Base-by-base conservation (phyloP, 257 asterid genomes). In the Nicotiana knightiana region DNA sequence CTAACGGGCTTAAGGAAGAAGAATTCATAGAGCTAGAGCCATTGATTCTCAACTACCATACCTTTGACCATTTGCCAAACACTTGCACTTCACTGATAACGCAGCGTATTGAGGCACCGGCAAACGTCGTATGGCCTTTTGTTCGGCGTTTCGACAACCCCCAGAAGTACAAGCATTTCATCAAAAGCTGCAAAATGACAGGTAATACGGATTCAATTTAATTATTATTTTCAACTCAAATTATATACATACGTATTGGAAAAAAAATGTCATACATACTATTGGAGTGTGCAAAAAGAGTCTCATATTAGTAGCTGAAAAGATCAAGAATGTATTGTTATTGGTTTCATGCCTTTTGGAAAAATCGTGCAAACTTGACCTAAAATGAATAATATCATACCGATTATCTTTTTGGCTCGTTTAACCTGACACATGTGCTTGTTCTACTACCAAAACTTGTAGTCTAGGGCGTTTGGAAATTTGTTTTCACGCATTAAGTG, bases 91-190 rank as follows among this genome's bases (percentile, higher is more conserved):
- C 99, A 37, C 88, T 91, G 2, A 87, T 93, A 76, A 86, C 92
- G 0, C 97, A 94, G 61, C 89, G 90, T 51, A 90, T 95, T 84
- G 91, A 92, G 83, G 97, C 99, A 21, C 99, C 97, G 21, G 90
- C 93, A 3, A 77, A 24, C 28, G 87, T 82, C 24, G 97, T 95
- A 3, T 95, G 99, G 99, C 93, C 92, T 0, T 79, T 95, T 63
- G 97, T 95, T 6, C 92, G 98, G 37, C 82, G 94, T 5, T 95
- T 95, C 86, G 99, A 91, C 85, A 90, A 90, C 80, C 99, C 98
- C 0, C 96, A 95, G 71, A 90, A 88, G 28, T 95, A 95, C 97
- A 95, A 95, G 81, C 98, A 93, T 91, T 95, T 95, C 90, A 90
- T 95, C 91, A 95, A 95, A 90, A 90, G 93, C 86, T 95, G 98